Evolutionary conservation across 345 rosid genomes (phyloP), one percentile per base, ranked within the genome.

Genomic region (Melaleuca quinquenervia): DNA sequence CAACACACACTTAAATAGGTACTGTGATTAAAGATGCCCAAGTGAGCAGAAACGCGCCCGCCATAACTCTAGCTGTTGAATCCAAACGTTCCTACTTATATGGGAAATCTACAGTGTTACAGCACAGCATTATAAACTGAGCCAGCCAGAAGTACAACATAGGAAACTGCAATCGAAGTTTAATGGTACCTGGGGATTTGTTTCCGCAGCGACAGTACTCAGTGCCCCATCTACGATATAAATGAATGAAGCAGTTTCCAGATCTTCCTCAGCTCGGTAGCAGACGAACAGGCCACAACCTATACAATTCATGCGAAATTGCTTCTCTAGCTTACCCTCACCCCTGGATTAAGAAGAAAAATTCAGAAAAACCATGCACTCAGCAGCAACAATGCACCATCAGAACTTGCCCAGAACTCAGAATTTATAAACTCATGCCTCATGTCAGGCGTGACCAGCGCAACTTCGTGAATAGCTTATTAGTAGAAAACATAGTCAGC

Each of bases 301-400:
- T 5, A 98, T 62, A 87, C 99, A 98, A 88, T 94, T 96, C 99
- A 98, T 95, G 24, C 99, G 96, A 88, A 93, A 96, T 87, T 98
- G 99, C 93, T 95, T 98, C 96, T 98, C 99, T 89, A 95, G 54
- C 85, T 92, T 96, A 22, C 98, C 99, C 94, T 98, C 98, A 26
- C 96, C 98, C 82, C 99, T 97, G 86, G 48, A 86, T 87, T 36
- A 36, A 70, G 80, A 70, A 18, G 44, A 70, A 70, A 84, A 84
- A 18, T 36, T 36, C 80, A 70, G 48, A 70, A 21, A 70, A 70
- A 18, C 80, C 48, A 36, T 8, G 80, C 80, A 36, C 48, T 36
- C 48, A 10, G 80, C 45, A 44, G 80, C 80, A 70, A 36, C 80
- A 70, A 32, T 10, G 22, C 48, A 18, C 3, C 26, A 5, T 55